Evolutionary conservation across 768 basidiomycete genomes (phyloP).

Genomic region (Mycena indigotica): DNA sequence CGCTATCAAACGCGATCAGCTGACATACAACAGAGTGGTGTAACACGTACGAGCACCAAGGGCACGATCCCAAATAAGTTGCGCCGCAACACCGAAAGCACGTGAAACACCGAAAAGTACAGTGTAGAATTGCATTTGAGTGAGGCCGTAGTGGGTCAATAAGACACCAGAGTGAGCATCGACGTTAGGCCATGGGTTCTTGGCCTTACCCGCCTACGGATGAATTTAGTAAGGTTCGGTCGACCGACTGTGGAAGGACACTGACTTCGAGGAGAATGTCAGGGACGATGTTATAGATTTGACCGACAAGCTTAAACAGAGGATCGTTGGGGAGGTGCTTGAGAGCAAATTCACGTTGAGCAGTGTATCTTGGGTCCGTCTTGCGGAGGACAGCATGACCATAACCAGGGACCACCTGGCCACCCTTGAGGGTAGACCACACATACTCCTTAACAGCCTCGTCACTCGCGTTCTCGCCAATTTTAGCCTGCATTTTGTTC

Average conservation of each 20-base stretch:
- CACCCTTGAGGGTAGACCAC: slow-evolving; percentile 90
- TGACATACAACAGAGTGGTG: neutral
- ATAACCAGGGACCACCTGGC: slow-evolving; percentile 93
- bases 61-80: slow-evolving; percentile 92
- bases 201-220: slow-evolving; percentile 80
- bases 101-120: slow-evolving; percentile 97
- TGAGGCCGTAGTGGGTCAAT: slow-evolving; percentile 82
- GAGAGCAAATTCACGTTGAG: slow-evolving; percentile 86
- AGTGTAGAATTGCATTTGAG: slow-evolving; percentile 95
- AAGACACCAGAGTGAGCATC: slow-evolving; percentile 95
- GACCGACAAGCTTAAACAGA: slow-evolving; percentile 91
- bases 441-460: slow-evolving; percentile 91
- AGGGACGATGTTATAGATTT: slow-evolving; percentile 87
- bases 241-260: slow-evolving; percentile 8
- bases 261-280: slow-evolving; percentile 83
- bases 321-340: slow-evolving; percentile 86
- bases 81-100: slow-evolving; percentile 86
- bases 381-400: slow-evolving; percentile 86
- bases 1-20: slow-evolving; percentile 41
- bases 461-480: slow-evolving; percentile 84
- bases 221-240: neutral
- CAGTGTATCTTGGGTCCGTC: slow-evolving; percentile 91
- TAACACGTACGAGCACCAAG: slow-evolving; percentile 81
- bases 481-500: slow-evolving; percentile 86
- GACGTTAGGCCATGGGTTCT: slow-evolving; percentile 97